phyloP scores from a whole-genome alignment of 2,329 filamentous ascomycete genomes.

The Teratosphaeria epicoccoides region DNA sequence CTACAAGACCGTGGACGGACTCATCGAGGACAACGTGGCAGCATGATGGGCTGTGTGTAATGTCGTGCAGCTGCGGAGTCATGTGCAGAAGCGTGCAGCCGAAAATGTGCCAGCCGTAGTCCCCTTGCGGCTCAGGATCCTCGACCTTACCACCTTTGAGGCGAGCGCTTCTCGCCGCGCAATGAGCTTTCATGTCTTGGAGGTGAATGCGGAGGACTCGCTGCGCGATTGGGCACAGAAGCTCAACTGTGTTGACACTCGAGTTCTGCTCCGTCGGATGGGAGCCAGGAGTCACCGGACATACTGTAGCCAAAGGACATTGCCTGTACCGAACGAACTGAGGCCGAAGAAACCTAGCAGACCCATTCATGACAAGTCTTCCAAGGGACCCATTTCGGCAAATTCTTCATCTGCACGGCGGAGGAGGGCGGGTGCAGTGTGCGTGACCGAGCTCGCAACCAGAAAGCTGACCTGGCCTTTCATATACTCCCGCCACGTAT shows the following conservation, averaged over 20 bases:
- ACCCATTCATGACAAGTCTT: background rate
- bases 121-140: background rate
- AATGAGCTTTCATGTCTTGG: background rate
- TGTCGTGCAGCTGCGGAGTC: background rate
- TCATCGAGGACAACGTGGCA: background rate
- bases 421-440: constrained; percentile 4
- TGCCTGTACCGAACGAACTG: background rate
- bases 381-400: background rate
- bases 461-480: constrained; percentile 3
- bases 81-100: background rate
- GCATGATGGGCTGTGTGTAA: constrained; percentile 1
- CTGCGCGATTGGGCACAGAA: constrained; percentile 1
- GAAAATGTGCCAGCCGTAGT: background rate
- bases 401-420: constrained; percentile 2
- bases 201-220: background rate
- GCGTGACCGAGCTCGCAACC: constrained; percentile 2
- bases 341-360: constrained; percentile 2
- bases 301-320: constrained; percentile 2
- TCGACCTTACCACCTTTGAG: background rate
- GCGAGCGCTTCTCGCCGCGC: background rate
- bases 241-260: background rate
- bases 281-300: background rate
- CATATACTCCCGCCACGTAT: constrained; percentile 5
- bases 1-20: constrained; percentile 1
- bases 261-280: background rate